phyloP scores from a whole-genome alignment of 2,329 filamentous ascomycete genomes.

The Xylaria sp. region DNA sequence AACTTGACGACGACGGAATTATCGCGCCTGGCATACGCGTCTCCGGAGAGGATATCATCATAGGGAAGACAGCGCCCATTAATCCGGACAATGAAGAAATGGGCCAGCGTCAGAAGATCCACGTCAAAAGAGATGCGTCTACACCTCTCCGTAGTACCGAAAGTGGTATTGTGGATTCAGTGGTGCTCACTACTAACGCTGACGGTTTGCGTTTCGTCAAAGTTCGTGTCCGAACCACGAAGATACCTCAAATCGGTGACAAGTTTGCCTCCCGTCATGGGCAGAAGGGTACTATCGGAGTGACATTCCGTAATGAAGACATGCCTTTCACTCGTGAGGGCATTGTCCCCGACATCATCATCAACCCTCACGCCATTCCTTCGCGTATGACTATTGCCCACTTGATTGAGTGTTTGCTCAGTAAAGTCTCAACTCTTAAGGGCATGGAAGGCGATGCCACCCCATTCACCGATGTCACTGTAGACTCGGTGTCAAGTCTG shows the following conservation, averaged over 20 bases:
- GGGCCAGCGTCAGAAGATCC: slow-evolving; percentile 87
- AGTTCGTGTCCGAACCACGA: slow-evolving; percentile 95
- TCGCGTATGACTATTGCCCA: slow-evolving; percentile 99
- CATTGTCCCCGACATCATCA: slow-evolving; percentile 93
- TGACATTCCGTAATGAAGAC: slow-evolving; percentile 96
- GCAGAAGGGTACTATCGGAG: slow-evolving; percentile 98
- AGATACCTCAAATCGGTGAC: slow-evolving; percentile 98
- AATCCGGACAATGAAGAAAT: slow-evolving; percentile 92
- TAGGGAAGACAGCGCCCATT: slow-evolving; percentile 97
- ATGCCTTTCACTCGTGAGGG: slow-evolving; percentile 98
- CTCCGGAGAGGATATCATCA: slow-evolving; percentile 98
- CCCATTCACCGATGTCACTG: slow-evolving; percentile 96
- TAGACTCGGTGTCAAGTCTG: slow-evolving; percentile 89
- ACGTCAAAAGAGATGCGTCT: slow-evolving; percentile 94
- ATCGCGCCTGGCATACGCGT: slow-evolving; percentile 94
- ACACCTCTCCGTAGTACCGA: slow-evolving; percentile 95
- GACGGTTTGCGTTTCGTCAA: slow-evolving; percentile 97
- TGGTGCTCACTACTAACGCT: slow-evolving; percentile 92
- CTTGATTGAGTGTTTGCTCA: slow-evolving; percentile 98
- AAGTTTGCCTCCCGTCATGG: slow-evolving; percentile 99
- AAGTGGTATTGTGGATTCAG: slow-evolving; percentile 94
- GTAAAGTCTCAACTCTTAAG: slow-evolving; percentile 92
- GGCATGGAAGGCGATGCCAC: slow-evolving; percentile 97
- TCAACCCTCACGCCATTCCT: slow-evolving; percentile 99
- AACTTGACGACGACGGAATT: slow-evolving; percentile 95